Evolutionary conservation across 768 basidiomycete genomes (phyloP), one percentile per base, ranked within the genome.

Genomic region (Russula foetens): DNA sequence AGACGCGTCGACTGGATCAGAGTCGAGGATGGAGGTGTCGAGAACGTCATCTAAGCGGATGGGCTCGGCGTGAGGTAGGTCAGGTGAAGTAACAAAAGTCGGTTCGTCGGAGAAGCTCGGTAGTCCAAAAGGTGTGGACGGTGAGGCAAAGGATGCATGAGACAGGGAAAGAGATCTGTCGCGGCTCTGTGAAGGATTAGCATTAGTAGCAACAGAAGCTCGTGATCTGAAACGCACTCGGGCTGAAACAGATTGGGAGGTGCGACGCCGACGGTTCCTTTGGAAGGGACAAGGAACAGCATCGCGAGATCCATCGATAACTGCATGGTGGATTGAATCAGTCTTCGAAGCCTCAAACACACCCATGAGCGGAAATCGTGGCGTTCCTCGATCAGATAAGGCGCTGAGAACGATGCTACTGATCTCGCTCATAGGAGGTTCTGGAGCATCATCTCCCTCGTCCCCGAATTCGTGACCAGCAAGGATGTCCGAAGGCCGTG

Each of bases 21-120:
- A 77, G 65, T 84, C 84, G 21, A 90, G 74, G 71, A 87, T 82
- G 0, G 89, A 84, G 0, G 84, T 77, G 58, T 92, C 87, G 38
- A 92, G 76, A 19, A 92, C 88, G 66, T 92, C 90, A 66, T 88
- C 82, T 23, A 92, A 77, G 62, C 81, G 79, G 46, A 87, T 81
- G 12, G 82, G 75, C 60, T 84, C 80, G 66, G 66, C 0, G 55
- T 58, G 35, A 68, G 58, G 35, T 58, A 65, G 26, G 68, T 64
- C 24, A 76, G 77, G 49, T n/a, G 51, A 50, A 19, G 55, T 50
- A 76, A 76, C 41, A 75, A 74, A 4, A 73, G 56, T 72, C 68
- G 44, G 73, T 64, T 49, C 72, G 66, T 39, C 69, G 69, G 60
- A 53, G n/a, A 46, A 56, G 19, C 3, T 35, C 41, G 60, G 56